Conservation (phyloP, 192 early-diverging fungal genomes). For the Linnemannia schmuckeri region DNA sequence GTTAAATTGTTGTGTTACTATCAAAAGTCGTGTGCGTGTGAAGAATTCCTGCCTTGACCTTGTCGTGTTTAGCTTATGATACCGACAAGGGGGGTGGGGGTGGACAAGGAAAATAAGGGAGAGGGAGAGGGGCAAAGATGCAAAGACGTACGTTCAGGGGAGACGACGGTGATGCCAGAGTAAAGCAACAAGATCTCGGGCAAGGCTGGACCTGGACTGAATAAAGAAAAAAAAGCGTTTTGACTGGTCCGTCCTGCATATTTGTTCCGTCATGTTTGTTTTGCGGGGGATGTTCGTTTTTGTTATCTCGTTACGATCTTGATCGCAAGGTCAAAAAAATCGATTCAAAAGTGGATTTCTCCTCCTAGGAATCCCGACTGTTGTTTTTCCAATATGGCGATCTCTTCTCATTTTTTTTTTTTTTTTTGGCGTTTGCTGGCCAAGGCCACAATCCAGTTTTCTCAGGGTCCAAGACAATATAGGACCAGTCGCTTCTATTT, state of each 20-base stretch:
- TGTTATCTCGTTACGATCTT: slow-evolving; percentile 9
- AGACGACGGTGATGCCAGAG: not conserved
- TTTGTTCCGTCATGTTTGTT: not conserved
- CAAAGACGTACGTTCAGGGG: too few species aligned
- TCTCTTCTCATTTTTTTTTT: not conserved
- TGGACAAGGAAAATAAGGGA: too few species aligned
- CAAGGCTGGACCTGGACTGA: not conserved
- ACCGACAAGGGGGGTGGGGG: too few species aligned
- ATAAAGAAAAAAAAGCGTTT: not conserved
- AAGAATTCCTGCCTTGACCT: not conserved
- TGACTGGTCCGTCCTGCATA: too few species aligned
- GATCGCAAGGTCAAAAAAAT: not conserved
- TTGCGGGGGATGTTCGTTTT: not conserved
- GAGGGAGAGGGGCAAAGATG: too few species aligned
- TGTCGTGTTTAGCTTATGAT: too few species aligned
- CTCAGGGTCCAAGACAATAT: slow-evolving; percentile 5
- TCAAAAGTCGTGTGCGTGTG: not conserved
- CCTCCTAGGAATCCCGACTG: not conserved
- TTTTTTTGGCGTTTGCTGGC: not conserved
- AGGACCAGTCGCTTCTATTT: not conserved
- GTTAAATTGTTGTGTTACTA: not conserved
- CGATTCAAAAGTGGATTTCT: not conserved
- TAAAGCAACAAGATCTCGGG: not conserved
- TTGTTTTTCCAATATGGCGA: not conserved
- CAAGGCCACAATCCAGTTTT: not conserved